A percentile compares a stretch with the other conserved stretches of the same genome.
phyloP scores from a whole-genome alignment of 2,329 filamentous ascomycete genomes.

The Phialophora tarda region DNA sequence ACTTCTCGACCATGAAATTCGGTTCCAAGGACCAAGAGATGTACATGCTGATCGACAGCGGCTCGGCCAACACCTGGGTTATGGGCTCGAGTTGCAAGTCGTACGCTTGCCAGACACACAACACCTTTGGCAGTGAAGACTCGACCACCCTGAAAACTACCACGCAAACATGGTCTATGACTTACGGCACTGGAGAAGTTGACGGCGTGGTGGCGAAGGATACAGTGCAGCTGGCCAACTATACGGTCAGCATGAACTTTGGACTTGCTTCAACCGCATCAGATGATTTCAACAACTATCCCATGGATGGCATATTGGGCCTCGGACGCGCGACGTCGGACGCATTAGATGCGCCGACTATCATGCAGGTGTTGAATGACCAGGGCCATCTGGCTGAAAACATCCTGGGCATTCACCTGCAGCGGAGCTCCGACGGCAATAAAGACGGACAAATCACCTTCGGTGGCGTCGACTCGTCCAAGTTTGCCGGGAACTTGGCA shows the following conservation, averaged over 20 bases:
- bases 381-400: conserved; percentile 66
- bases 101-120: conserved; percentile 70
- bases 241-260: conserved; percentile 69
- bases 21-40: conserved; percentile 58
- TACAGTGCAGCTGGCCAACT: conserved; percentile 67
- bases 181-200: conserved; percentile 79
- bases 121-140: conserved; percentile 68
- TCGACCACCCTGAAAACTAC: conserved; percentile 68
- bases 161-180: conserved; percentile 65
- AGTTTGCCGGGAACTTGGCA: conserved; percentile 70
- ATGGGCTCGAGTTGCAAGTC: conserved; percentile 73
- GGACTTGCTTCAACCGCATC: conserved; percentile 75
- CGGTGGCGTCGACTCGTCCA: conserved; percentile 69
- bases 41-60: conserved; percentile 61
- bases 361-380: conserved; percentile 67
- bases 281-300: conserved; percentile 74
- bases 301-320: conserved; percentile 87
- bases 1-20: conserved; percentile 58
- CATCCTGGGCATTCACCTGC: conserved; percentile 73
- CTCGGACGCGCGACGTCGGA: conserved; percentile 68
- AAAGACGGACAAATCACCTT: conserved; percentile 80
- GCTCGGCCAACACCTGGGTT: conserved; percentile 76
- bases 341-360: conserved; percentile 62
- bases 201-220: conserved; percentile 71
- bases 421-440: conserved; percentile 66